Conservation (phyloP, 352 stramenopile genomes). For the Phytophthora hibernalis region DNA sequence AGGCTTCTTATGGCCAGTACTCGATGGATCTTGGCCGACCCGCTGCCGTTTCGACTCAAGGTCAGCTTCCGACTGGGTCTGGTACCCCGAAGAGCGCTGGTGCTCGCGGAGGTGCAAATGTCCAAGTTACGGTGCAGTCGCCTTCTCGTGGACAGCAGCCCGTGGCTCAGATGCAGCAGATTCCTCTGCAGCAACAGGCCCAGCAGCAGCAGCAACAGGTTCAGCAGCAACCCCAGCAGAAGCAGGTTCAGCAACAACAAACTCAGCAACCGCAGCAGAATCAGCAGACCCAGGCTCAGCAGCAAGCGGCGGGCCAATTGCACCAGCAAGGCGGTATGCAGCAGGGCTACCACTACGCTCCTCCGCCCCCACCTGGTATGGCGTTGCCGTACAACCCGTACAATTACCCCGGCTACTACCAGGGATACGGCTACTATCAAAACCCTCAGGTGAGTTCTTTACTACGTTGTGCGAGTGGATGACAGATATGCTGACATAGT, state of each 20-base stretch:
- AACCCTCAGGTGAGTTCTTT: constrained; percentile 71
- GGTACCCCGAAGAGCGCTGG: constrained; percentile 67
- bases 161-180: constrained; percentile 49
- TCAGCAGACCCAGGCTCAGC: constrained; percentile 43
- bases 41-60: constrained; percentile 36
- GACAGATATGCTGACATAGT: constrained; percentile 11
- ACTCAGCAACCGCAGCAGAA: constrained; percentile 45
- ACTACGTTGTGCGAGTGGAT: neutral
- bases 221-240: constrained; percentile 55
- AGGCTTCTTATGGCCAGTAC: constrained; percentile 84
- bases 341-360: constrained; percentile 86
- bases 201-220: constrained; percentile 42
- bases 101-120: constrained; percentile 28
- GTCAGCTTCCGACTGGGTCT: constrained; percentile 48
- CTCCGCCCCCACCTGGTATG: constrained; percentile 86
- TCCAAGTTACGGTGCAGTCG: constrained; percentile 54
- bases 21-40: constrained; percentile 74
- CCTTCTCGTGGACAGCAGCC: constrained; percentile 58
- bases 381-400: constrained; percentile 90
- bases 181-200: constrained; percentile 44
- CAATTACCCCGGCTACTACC: constrained; percentile 88
- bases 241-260: constrained; percentile 55
- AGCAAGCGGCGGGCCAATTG: constrained; percentile 65
- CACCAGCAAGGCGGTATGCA: constrained; percentile 67
- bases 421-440: constrained; percentile 90